Conservation (phyloP, 108 stramenopile species). For the Conticribra weissflogii region DNA sequence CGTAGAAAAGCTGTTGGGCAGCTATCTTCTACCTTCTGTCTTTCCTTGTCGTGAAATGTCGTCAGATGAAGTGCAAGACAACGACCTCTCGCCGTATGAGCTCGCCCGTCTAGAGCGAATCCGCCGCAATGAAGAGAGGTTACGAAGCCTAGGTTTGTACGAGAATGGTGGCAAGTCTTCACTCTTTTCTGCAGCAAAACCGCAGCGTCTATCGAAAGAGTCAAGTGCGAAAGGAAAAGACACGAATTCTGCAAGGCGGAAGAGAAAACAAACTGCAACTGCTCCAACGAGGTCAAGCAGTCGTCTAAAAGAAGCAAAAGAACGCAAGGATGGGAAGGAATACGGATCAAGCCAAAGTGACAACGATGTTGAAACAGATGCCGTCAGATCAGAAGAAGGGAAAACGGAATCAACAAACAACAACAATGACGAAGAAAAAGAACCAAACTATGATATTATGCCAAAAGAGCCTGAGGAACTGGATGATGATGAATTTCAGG, state of each 20-base stretch:
- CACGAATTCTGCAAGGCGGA: not conserved
- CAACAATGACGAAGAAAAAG: not conserved
- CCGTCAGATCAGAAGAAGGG: not conserved
- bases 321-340: constrained; percentile 9
- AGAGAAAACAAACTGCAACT: constrained; percentile 8
- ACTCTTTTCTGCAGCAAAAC: not conserved
- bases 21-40: too few species aligned
- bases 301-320: constrained; percentile 24
- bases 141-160: constrained; percentile 21
- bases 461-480: constrained; percentile 31
- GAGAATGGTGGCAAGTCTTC: not conserved
- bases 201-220: not conserved
- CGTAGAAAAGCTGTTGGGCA: not conserved
- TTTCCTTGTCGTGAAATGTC: too few species aligned
- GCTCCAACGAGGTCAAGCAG: constrained; percentile 24
- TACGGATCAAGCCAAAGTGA: constrained; percentile 1
- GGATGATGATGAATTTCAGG: constrained; percentile 41
- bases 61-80: not conserved
- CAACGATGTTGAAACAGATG: constrained; percentile 1
- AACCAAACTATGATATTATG: constrained; percentile 20
- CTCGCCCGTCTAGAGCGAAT: constrained; percentile 35
- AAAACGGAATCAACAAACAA: not conserved
- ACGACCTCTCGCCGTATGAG: constrained; percentile 40
- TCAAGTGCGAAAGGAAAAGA: not conserved
- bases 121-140: constrained; percentile 27